These are phyloP conservation scores for Physcia stellaris DNA, from an alignment of 495 filamentous ascomycete genomes.

Conservation along the genomic window DNA sequence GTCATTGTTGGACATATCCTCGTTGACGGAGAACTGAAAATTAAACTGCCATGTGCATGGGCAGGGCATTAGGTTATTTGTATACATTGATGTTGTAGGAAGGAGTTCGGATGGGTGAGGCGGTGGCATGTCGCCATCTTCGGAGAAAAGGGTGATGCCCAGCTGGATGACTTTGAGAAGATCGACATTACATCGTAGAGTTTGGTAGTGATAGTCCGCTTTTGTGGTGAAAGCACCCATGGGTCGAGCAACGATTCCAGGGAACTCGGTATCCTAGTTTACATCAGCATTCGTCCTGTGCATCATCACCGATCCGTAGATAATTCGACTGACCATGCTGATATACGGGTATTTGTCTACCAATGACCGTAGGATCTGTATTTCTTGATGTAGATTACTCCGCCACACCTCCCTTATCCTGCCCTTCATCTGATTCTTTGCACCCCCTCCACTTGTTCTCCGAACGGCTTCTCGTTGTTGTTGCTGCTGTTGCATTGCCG, in stretches of 20 bases:
- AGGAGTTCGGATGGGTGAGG: conserved; percentile 46
- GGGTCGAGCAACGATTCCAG: conserved; percentile 85
- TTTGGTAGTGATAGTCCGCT: conserved; percentile 97
- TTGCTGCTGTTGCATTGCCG: conserved; percentile 55
- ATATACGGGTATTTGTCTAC: conserved; percentile 88
- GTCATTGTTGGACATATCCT: conserved; percentile 92
- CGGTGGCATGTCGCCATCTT: conserved; percentile 73
- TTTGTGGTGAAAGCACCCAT: conserved; percentile 89
- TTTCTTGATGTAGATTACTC: conserved; percentile 80
- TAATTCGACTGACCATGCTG: conserved; percentile 62
- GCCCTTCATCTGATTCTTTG: conserved; percentile 38
- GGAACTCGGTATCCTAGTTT: conserved; percentile 87
- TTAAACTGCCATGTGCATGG: conserved; percentile 98
- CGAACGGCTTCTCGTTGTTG: conserved; percentile 34
- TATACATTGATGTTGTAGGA: conserved; percentile 27
- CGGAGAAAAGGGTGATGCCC: conserved; percentile 80
- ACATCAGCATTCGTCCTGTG: background rate
- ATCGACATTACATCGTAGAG: conserved; percentile 91
- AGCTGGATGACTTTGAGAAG: conserved; percentile 94
- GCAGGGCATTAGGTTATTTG: conserved; percentile 45
- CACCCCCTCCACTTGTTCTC: conserved; percentile 27
- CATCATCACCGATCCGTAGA: background rate
- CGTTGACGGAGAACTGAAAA: conserved; percentile 85
- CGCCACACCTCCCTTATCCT: conserved; percentile 94
- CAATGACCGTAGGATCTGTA: conserved; percentile 62